These are phyloP conservation scores for Lonicera japonica DNA, from an alignment of 129 eudicot genomes.

Conservation along the genomic window DNA sequence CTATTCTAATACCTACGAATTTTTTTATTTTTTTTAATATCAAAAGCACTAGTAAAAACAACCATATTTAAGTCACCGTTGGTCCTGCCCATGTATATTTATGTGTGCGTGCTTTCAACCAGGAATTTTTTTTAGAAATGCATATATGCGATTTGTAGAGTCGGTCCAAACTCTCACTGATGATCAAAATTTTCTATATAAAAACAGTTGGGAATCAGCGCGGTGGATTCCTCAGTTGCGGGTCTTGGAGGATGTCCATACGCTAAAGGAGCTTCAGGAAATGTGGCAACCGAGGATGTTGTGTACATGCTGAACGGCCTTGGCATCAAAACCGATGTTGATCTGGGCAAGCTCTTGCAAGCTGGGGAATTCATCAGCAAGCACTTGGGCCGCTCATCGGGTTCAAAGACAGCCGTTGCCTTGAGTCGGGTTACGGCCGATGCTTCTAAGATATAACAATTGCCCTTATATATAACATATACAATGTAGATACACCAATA, in stretches of 20 bases:
- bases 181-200: too few species aligned
- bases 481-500: too few species aligned
- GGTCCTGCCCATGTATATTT: too few species aligned
- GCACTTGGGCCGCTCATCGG: slow-evolving; percentile 59
- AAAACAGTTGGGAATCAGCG: slow-evolving; percentile 88
- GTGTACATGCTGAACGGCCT: slow-evolving; percentile 94
- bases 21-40: too few species aligned
- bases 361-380: slow-evolving; percentile 83
- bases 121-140: too few species aligned
- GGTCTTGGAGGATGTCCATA: slow-evolving; percentile 98
- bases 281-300: slow-evolving; percentile 95
- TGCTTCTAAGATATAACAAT: slow-evolving; percentile 39
- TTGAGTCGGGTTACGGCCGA: slow-evolving; percentile 29
- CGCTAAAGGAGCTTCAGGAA: slow-evolving; percentile 96
- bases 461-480: neutral
- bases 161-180: too few species aligned
- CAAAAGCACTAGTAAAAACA: too few species aligned
- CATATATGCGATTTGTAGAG: too few species aligned
- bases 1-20: too few species aligned
- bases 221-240: slow-evolving; percentile 77
- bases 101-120: too few species aligned
- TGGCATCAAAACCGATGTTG: slow-evolving; percentile 71
- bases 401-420: slow-evolving; percentile 86
- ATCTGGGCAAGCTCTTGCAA: slow-evolving; percentile 57
- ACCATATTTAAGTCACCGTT: too few species aligned